phyloP scores from a whole-genome alignment of 208 protist genomes.

The Herpetomonas samuelpessoai region DNA sequence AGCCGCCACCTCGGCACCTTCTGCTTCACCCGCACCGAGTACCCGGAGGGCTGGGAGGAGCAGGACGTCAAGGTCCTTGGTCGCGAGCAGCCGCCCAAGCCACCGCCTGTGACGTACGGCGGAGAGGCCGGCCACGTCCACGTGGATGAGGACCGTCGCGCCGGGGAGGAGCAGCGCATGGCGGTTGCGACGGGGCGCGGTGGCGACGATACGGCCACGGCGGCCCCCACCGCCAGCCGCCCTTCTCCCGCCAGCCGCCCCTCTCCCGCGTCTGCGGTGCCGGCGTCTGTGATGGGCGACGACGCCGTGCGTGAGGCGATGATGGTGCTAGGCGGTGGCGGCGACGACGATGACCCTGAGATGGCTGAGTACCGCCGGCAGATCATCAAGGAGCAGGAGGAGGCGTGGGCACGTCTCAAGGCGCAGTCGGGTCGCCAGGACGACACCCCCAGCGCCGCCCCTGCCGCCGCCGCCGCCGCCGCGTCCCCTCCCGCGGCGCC shows the following conservation, averaged over 20 bases:
- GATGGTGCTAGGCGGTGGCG: constrained; percentile 50
- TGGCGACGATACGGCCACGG: neutral
- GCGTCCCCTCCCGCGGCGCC: constrained; percentile 2
- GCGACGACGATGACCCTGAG: constrained; percentile 43
- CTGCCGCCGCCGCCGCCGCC: neutral
- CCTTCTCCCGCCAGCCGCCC: neutral
- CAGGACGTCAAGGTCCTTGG: constrained; percentile 83
- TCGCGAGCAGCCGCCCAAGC: constrained; percentile 52
- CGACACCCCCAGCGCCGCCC: neutral
- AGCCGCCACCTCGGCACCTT: constrained; percentile 81
- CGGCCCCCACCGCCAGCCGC: constrained; percentile 1
- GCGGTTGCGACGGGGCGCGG: neutral
- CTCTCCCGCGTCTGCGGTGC: too few species aligned
- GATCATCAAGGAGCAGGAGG: constrained; percentile 75
- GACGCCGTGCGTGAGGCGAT: constrained; percentile 50
- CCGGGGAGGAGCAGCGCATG: neutral
- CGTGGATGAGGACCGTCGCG: constrained; percentile 15
- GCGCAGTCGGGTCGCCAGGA: constrained; percentile 12
- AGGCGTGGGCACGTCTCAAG: constrained; percentile 56
- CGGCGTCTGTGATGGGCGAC: constrained; percentile 4
- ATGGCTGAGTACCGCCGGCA: constrained; percentile 44
- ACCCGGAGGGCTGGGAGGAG: constrained; percentile 86
- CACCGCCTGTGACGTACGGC: constrained; percentile 49
- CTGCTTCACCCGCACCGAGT: constrained; percentile 81
- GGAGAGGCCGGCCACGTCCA: constrained; percentile 32